Evolutionary conservation across 2,329 filamentous ascomycete genomes (phyloP), one percentile per base, ranked within the genome.

Genomic region (Aspergillus piperis): DNA sequence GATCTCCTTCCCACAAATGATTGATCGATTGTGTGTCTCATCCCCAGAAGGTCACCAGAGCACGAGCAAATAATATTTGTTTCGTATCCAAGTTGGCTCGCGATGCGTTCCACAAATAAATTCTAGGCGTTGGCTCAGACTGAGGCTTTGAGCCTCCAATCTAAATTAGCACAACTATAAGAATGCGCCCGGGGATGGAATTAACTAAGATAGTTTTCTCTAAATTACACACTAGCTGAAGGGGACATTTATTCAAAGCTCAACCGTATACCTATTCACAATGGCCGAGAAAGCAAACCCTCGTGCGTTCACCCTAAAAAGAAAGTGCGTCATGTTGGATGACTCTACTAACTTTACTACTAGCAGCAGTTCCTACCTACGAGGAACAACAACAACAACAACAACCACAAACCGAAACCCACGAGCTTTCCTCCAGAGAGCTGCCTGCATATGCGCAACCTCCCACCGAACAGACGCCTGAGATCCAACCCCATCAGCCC

Each of bases 281-380:
- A 58, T 58, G 56, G 23, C 48, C 8, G 56, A 58, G n/a, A 42
- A 58, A 10, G 5, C 25, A 15, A 15, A 36, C 11, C 21, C 48
- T 10, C 8, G 48, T 58, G 30, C n/a, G 56, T 44, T 42, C 13
- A 52, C 41, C 10, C 11, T 27, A 8, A 25, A 2, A 6, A 36
- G 4, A 1, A 3, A 8, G 23, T n/a, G 3, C 2, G 11, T 21
- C 25, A 1, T n/a, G 15, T 36, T n/a, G n/a, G n/a, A 19, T 19
- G 17, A 36, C 25, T 21, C 49, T 27, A 19, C 56, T 52, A 51
- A 58, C 47, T 17, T 8, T 30, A 11, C 3, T 25, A 10, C 2
- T 27, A 53, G 56, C 21, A 17, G 38, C 56, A 30, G 48, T 15
- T 15, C 56, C 56, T 23, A 25, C 36, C 8, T 52, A 38, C 23